Conservation (phyloP, 2,329 filamentous ascomycete species). For the Lanzia echinophila region DNA sequence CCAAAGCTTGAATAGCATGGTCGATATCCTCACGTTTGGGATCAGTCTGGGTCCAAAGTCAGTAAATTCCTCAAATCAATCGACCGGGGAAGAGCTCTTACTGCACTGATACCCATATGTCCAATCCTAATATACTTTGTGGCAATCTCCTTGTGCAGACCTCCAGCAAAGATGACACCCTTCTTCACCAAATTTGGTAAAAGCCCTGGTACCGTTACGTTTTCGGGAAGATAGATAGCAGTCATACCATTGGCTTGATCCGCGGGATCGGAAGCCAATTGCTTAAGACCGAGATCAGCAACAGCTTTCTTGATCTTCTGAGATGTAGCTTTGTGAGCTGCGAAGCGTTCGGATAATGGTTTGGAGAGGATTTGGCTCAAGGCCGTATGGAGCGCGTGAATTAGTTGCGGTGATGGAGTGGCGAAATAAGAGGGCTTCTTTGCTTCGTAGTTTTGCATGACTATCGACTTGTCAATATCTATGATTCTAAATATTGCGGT, state of each 20-base stretch:
- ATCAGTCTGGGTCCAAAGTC: conserved; percentile 50
- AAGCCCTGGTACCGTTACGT: conserved; percentile 71
- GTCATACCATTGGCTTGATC: conserved; percentile 98
- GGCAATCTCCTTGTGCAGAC: conserved; percentile 92
- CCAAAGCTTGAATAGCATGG: conserved; percentile 71
- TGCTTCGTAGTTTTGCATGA: conserved; percentile 99
- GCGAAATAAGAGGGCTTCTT: conserved; percentile 98
- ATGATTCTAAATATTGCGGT: background rate
- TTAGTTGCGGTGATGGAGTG: conserved; percentile 87
- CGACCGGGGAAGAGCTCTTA: conserved; percentile 36
- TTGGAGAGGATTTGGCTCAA: conserved; percentile 78
- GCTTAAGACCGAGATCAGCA: conserved; percentile 73
- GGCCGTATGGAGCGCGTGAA: conserved; percentile 86
- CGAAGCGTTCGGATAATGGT: conserved; percentile 77
- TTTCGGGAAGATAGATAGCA: conserved; percentile 88
- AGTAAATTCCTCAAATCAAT: background rate
- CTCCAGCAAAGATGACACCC: conserved; percentile 89
- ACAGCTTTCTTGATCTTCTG: conserved; percentile 83
- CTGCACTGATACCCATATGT: conserved; percentile 93
- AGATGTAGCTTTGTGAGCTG: conserved; percentile 69
- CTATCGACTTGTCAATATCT: conserved; percentile 34
- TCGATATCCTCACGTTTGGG: conserved; percentile 74
- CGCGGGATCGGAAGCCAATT: conserved; percentile 76
- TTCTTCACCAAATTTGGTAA: conserved; percentile 79
- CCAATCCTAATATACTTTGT: conserved; percentile 92